These are phyloP conservation scores for Gonium pectorale DNA, from an alignment of 139 green algal genomes.

Conservation along the genomic window DNA sequence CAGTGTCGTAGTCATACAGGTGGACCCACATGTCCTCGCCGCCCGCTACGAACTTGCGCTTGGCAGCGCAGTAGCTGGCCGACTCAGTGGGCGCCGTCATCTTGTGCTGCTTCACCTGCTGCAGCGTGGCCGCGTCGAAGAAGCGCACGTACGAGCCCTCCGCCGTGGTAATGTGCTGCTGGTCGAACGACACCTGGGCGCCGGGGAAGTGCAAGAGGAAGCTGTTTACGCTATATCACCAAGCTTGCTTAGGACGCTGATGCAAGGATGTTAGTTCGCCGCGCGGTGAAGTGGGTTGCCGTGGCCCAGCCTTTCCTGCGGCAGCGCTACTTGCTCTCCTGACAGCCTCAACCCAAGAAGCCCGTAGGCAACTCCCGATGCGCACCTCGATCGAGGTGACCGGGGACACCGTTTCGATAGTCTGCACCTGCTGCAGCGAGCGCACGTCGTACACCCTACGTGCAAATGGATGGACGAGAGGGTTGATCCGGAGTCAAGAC, in stretches of 20 bases:
- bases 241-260: no score
- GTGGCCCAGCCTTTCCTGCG: no score
- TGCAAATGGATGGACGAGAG: no score
- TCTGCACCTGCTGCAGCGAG: slow-evolving; percentile 65
- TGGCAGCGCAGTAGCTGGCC: slow-evolving; percentile 82
- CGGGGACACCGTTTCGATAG: slow-evolving; percentile 73
- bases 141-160: slow-evolving; percentile 85
- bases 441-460: slow-evolving; percentile 91
- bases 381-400: slow-evolving; percentile 89
- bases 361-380: no score
- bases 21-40: slow-evolving; percentile 98
- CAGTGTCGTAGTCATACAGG: slow-evolving; percentile 87
- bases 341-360: no score
- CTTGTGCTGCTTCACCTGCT: slow-evolving; percentile 60
- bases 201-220: neutral
- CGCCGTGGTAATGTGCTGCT: slow-evolving; percentile 83
- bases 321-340: no score
- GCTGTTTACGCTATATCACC: no score
- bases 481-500: no score
- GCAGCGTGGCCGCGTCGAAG: slow-evolving; percentile 74
- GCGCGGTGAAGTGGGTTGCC: no score
- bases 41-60: slow-evolving; percentile 80
- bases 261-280: no score
- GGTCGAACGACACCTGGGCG: slow-evolving; percentile 74
- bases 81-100: slow-evolving; percentile 78